Evolutionary conservation across 2,329 filamentous ascomycete genomes (phyloP).

Genomic region (Alternaria dauci): DNA sequence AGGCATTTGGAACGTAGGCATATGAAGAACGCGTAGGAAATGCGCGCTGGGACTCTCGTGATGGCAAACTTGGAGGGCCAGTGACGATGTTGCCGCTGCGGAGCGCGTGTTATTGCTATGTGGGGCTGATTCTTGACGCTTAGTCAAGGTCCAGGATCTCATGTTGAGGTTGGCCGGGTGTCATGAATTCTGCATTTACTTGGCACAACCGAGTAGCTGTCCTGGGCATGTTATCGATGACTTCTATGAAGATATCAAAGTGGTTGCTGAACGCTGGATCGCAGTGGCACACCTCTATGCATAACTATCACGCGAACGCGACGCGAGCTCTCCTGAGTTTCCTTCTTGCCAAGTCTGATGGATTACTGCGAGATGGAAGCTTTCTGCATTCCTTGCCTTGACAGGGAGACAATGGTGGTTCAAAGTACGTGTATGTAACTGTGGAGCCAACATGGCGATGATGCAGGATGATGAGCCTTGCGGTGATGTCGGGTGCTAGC

Average conservation of each 20-base stretch:
- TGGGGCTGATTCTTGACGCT: neutral
- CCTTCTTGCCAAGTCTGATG: too few species aligned
- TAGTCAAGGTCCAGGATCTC: neutral
- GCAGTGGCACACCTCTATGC: neutral
- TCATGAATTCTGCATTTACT: neutral
- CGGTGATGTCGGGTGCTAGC: slow-evolving; percentile 2
- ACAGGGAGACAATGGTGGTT: too few species aligned
- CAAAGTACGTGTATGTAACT: neutral
- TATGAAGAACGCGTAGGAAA: neutral
- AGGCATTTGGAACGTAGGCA: neutral
- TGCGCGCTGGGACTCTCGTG: neutral
- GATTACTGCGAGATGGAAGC: too few species aligned
- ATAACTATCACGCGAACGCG: neutral
- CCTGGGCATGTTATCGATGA: neutral
- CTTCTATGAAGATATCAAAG: neutral
- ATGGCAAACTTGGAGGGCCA: neutral
- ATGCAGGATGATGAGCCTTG: neutral
- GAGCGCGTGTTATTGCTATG: neutral
- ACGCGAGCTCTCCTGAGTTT: neutral
- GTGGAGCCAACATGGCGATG: neutral
- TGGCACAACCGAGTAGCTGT: neutral
- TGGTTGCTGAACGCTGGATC: neutral
- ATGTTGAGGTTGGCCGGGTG: neutral
- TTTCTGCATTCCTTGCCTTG: too few species aligned
- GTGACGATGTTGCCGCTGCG: neutral